Base-by-base conservation (phyloP, 352 stramenopile species). In the Phytopythium boreale region DNA sequence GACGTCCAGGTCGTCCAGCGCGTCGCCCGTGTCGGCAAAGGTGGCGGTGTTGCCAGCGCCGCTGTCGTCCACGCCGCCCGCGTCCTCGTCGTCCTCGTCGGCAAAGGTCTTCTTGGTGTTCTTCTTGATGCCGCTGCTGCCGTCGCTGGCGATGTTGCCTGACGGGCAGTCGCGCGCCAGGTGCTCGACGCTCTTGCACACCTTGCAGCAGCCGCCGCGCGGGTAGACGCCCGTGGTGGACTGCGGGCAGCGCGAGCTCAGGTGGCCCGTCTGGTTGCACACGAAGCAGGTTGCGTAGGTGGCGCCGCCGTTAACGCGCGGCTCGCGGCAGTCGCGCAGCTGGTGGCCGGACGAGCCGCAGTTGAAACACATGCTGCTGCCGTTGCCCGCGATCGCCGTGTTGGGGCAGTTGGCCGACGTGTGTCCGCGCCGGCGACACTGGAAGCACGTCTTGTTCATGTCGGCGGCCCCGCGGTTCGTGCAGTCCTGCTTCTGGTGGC, bases 191-290 rank as follows among this genome's bases (percentile, higher is more conserved):
- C 82, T 92, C 70, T 88, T 85, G 70, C 86, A 95, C 29, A 97
- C 64, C 68, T 96, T 96, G 64, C 90, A 97, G 73, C 87, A 92
- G 43, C 90, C 90, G 60, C 90, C 90, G 59, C 90, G 93, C 49
- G 88, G 88, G 73, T 96, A 96, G 53, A 96, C 88, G 60, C 88
- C 88, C 46, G 88, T 94, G 56, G 76, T 90, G 53, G 91, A 96
- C 72, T 96, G 69, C 44, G 87, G 84, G 60, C 90, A 97, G 70
- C 89, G 85, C 60, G 79, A 82, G 68, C 88, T 95, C 65, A 97
- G 69, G 67, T 97, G 90, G 46, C 90, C 90, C 31, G 83, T 88
- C 62, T 91, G 76, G 58, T 86, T 75, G 71, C 90, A 97, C 44
- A 97, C 82, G 66, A 96, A 97, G 71, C 90, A 97, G 59, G 82